Evolutionary conservation across 2,329 filamentous ascomycete genomes (phyloP), one percentile per base, ranked within the genome.

Genomic region (Pseudogymnoascus sp.): DNA sequence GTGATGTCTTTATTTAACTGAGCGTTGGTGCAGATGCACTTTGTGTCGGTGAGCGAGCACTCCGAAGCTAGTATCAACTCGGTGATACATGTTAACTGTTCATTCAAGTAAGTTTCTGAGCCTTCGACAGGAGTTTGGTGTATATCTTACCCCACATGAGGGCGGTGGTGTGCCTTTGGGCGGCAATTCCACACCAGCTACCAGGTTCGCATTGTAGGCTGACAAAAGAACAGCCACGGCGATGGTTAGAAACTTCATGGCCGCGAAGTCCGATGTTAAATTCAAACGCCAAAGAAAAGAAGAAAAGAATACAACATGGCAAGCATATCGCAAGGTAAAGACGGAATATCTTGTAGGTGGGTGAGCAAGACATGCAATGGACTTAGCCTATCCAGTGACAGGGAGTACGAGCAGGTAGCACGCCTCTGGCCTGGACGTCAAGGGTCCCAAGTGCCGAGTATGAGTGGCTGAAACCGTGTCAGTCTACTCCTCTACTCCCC

Each of bases 1-100:
- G 71, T 69, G 4, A 77, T 68, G 21, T 69, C 65, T 0, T 64
- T 65, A 21, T 72, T 73, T 28, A 78, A 69, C 2, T 68, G 65
- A 1, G 63, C 62, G 64, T 77, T 71, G 1, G 68, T 72, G 65
- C 77, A 79, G 21, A 78, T 70, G 63, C 77, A 79, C 16, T 70
- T 69, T 50, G 72, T 70, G 62, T 78, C 70, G 3, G 76, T 75
- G 1, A 70, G 64, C 3, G 72, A 67, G 63, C 77, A 56, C 28
- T 56, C 28, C 8, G 50, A 33, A 8, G 50, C 25, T 1, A 18
- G 4, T 16, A n/a, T 33, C n/a, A 56, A n/a, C n/a, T 56, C 10
- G 11, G 28, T 18, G 50, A 56, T 56, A n/a, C 50, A 56, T 56
- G 16, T 25, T 33, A 56, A 33, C 50, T 56, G 28, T 56, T 33